Base-by-base conservation (phyloP, 139 green algal genomes). In the Coccomyxa sp. region DNA sequence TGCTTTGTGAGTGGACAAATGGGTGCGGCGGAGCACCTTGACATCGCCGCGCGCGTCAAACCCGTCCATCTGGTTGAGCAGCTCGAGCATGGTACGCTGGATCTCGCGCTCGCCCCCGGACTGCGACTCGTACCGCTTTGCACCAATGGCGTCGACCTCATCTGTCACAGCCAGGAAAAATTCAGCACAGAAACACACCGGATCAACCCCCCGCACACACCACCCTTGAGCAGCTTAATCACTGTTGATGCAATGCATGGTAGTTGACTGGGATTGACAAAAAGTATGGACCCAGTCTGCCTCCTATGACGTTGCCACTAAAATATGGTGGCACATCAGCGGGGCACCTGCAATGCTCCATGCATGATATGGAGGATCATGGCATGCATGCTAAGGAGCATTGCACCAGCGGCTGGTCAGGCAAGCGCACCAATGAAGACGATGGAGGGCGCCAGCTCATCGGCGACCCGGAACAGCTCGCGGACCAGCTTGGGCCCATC, bases 61-160 rank as follows among this genome's bases (percentile, higher is more conserved):
- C 27, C 96, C 96, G 86, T 99, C 96, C 90, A 99, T 92, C 90
- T 99, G 96, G 84, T 99, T 99, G 67, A 99, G 91, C 83, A 99
- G 92, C 93, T 99, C 96, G 31, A 99, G 89, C 96, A 99, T 99
- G 59, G 96, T 99, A 30, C 96, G 89, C 93, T 99, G 95, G 86
- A 99, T 99, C 91, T 99, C 97, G 23, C 95, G 89, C 90, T 99
- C 97, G 16, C 97, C 97, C 71, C 97, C 95, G 31, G 85, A 94
- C 79, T 97, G 89, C 15, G 93, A 91, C 79, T 99, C 97, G 87
- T 99, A 99, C 30, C 95, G 91, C 90, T 98, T 98, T 51, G 97
- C 99, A 18, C 96, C 97, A 80, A 99, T 96, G 4, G 97, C 97
- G 85, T 99, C 97, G 82, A 99, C 98, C 90, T 99, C 97, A 83